These are phyloP conservation scores for Globisporangium irregulare DNA, from an alignment of 352 stramenopile species.

Conservation along the genomic window DNA sequence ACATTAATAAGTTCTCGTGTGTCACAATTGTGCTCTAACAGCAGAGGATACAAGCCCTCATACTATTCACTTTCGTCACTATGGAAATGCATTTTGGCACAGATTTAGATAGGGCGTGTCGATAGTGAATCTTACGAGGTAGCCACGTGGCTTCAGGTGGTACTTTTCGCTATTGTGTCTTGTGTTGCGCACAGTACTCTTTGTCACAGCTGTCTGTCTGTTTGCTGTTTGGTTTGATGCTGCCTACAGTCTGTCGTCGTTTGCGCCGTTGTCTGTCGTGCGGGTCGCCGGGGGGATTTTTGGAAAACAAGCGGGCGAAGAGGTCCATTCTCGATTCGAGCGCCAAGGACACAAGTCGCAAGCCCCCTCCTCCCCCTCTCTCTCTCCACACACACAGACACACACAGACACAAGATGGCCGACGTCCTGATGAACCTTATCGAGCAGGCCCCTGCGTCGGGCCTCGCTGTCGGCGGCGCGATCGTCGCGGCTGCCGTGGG, in stretches of 20 bases:
- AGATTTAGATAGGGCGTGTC: too few species aligned
- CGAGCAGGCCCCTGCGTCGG: constrained; percentile 56
- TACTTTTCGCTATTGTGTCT: neutral
- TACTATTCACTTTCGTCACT: too few species aligned
- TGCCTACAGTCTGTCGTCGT: neutral
- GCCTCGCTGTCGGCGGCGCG: constrained; percentile 65
- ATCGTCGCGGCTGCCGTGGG: constrained; percentile 65
- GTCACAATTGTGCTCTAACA: too few species aligned
- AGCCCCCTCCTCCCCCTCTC: neutral
- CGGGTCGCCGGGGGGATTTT: neutral
- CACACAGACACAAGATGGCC: constrained; percentile 38
- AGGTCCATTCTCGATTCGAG: constrained; percentile 19
- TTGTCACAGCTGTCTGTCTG: neutral
- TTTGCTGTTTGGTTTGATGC: neutral
- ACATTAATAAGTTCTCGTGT: too few species aligned
- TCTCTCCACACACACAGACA: constrained; percentile 9
- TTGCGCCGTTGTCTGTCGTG: neutral
- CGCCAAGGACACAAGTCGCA: constrained; percentile 3
- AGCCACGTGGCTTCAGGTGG: neutral
- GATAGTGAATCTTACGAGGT: too few species aligned
- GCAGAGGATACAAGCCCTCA: too few species aligned
- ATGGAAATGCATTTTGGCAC: too few species aligned
- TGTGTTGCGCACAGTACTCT: neutral
- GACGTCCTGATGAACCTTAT: constrained; percentile 62
- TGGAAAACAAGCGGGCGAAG: neutral